A percentile compares a stretch with the other conserved stretches of the same genome.
These are phyloP conservation scores for Mortierella polycephala DNA, from an alignment of 371 early-diverging fungal genomes.

Conservation along the genomic window DNA sequence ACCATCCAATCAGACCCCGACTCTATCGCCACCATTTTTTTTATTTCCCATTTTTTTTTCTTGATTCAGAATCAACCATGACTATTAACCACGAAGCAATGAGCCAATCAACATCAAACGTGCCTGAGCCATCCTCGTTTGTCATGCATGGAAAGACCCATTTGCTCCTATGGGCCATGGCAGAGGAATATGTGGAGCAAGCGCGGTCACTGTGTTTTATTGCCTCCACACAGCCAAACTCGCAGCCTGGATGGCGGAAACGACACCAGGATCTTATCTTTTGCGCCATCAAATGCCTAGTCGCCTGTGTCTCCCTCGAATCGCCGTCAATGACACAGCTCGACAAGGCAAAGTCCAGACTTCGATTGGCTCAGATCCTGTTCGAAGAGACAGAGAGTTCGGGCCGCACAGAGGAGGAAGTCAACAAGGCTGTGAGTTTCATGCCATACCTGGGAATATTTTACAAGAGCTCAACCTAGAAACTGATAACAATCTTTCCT, in stretches of 20 bases:
- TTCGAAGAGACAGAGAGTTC: slow-evolving; percentile 51
- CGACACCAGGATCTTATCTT: slow-evolving; percentile 37
- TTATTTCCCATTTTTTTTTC: background rate
- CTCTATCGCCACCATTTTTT: slow-evolving; percentile 6
- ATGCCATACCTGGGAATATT: background rate
- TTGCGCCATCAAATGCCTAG: slow-evolving; percentile 41
- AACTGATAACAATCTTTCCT: too few relatives aligned
- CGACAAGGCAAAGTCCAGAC: slow-evolving; percentile 46
- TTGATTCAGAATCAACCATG: background rate
- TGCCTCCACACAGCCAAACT: slow-evolving; percentile 38
- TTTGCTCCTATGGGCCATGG: slow-evolving; percentile 40
- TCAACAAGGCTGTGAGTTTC: slow-evolving; percentile 41
- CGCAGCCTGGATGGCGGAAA: slow-evolving; percentile 32
- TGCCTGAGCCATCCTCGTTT: slow-evolving; percentile 7
- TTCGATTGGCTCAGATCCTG: slow-evolving; percentile 43
- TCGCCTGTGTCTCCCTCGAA: slow-evolving; percentile 27
- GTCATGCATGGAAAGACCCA: slow-evolving; percentile 37
- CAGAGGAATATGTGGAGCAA: slow-evolving; percentile 43
- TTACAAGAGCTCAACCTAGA: too few relatives aligned
- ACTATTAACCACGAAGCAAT: slow-evolving; percentile 1
- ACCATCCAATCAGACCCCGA: too few relatives aligned
- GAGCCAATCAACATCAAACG: background rate
- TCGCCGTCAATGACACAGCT: slow-evolving; percentile 46
- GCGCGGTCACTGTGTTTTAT: slow-evolving; percentile 43
- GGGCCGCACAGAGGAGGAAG: slow-evolving; percentile 36